Base-by-base conservation (phyloP, 176 grass and related monocot genomes). In the Aegilops umbellulata region DNA sequence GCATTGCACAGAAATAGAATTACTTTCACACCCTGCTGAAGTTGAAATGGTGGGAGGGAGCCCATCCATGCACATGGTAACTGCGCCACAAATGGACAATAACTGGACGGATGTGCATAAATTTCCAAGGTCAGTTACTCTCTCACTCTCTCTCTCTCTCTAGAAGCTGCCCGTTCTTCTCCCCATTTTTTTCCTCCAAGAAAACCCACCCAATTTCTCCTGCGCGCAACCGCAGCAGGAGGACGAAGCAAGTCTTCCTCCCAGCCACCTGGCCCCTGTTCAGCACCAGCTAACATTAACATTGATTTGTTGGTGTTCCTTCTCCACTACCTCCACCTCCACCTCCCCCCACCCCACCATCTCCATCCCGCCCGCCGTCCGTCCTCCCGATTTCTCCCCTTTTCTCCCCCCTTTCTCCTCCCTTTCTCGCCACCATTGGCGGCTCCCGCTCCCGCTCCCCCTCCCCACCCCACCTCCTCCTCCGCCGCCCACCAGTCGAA, bases 321-420 rank as follows among this genome's bases (percentile, higher is more conserved):
- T 86, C 85, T 87, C 84, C 89, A 83, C 89, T 65, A 15, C 87
- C 55, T 6, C 65, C 53, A 9, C 69, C 53, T 2, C 69, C 36
- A 72, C 70, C 22, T 69, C 58, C 74, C 60, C 41, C 74, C 66
- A 74, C 69, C 25, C 81, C 57, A 87, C 76, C 83, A 82, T 65
- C 39, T 24, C 55, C 61, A 53, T 61, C 42, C n/a, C 64, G 27
- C 38, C 39, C 39, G 39, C 39, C 10, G 39, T 10, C 65, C 26
- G 44, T 25, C 60, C 69, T 62, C 70, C 11, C 74, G 27, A 10
- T 36, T 31, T 47, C 26, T 69, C n/a, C 38, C 60, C 55, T 86
- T 84, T 82, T 80, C 87, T 85, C 89, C 74, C 22, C 88, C 23
- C 82, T 92, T 80, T 92, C 87, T 76, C 82, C 84, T 90, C 88